Evolutionary conservation across 2,329 filamentous ascomycete genomes (phyloP), one percentile per base, ranked within the genome.

Genomic region (Fusarium sp.): DNA sequence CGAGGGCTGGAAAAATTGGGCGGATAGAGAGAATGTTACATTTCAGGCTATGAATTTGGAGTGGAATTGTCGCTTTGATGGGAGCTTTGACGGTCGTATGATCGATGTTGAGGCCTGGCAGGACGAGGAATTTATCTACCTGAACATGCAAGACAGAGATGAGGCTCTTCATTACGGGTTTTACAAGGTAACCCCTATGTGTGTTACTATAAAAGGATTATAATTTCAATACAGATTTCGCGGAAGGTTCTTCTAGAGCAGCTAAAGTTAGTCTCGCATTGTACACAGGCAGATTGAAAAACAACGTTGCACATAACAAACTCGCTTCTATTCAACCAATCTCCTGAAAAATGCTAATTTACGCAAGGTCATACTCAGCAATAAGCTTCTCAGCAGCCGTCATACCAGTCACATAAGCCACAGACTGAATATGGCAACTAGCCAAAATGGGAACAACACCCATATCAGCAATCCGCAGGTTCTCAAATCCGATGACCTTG

Each of bases 341-440:
- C 9, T 10, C 6, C 9, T 14, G 2, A 23, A 19, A 17, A 8
- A 10, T 30, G 2, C 4, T 14, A 3, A 3, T 3, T 43, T 33
- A 68, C 17, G 25, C 57, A 3, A 61, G 50, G 3, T 50, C 27
- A 30, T 73, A 56, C 50, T 73, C 68, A 0, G 66, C 56, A 32
- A 73, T 56, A 2, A 73, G 25, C 61, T 73, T 84, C 62, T 88
- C 85, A 0, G 82, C 85, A 27, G 81, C 82, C 0, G 82, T 85
- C 37, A 80, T 75, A 2, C 85, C 86, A 3, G 83, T 83, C 4
- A 86, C 76, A 72, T 87, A 88, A 2, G 85, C 86, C 8, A 82
- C 82, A 7, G 82, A 78, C 72, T 87, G 84, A 0, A 81, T 81
- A 72, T 88, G 86, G 47, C 82, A 81, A 70, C 79, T 86, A 68